Evolutionary conservation across 148 eudicot species (phyloP), one percentile per base, ranked within the genome.

Genomic region (Mesembryanthemum crystallinum): DNA sequence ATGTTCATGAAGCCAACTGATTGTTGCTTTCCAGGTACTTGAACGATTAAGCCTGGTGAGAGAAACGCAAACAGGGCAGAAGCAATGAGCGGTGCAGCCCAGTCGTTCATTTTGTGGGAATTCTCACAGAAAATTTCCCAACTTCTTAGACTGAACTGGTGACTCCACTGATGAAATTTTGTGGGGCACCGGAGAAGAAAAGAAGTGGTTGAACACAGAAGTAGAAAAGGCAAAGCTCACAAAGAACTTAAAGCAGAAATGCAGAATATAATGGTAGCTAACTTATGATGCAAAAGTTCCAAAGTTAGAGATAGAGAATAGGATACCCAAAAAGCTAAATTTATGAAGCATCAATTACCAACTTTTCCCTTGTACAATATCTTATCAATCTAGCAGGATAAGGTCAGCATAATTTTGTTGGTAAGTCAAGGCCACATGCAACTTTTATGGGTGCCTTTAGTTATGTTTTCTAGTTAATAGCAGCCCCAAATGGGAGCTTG

Each of bases 21-120:
- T 20, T 71, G 71, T 17, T 87, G 69, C 79, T 86, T 91, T 35
- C 96, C 98, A 0, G 98, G 98, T 61, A 89, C 71, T 73, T 93
- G 98, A 59, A 93, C 28, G 64, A 93, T 71, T 75, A 93, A 62
- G 23, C 98, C 98, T 0, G 98, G 96, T 17, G 85, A 82, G 23
- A 91, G 78, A 43, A 93, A 85, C 0, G 90, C 96, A 69, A 93
- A 91, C 39, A 93, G 79, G 0, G 98, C 90, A 0, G 98, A 59
- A 9, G 96, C 98, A 55, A 93, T 93, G 70, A 93, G 78, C 47
- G 90, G 89, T 12, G 89, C 85, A 12, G 87, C 98, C 95, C 90
- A 90, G 25, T 93, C 85, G n/a, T 79, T 82, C 97, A 92, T 92
- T 61, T 72, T 76, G 8, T 2, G 15, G 14, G 21, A 6, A 20